Evolutionary conservation across 2,329 filamentous ascomycete genomes (phyloP).

Genomic region (Lachnellula arida): DNA sequence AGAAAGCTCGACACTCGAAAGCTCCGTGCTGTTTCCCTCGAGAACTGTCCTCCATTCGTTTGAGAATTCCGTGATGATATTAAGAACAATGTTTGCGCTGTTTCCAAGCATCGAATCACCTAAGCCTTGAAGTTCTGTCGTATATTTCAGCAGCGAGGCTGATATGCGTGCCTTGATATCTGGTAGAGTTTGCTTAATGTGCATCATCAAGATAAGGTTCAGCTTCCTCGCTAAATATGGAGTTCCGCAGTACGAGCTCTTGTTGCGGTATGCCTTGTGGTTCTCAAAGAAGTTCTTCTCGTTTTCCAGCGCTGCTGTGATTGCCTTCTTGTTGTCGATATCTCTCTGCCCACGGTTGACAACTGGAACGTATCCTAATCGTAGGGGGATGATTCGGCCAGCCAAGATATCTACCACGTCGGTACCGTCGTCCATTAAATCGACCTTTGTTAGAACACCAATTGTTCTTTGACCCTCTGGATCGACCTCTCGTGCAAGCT

Average conservation of each 20-base stretch:
- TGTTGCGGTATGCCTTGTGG: constrained; percentile 97
- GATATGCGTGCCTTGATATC: constrained; percentile 97
- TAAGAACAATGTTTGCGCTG: constrained; percentile 91
- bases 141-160: constrained; percentile 91
- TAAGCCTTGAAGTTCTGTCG: constrained; percentile 71
- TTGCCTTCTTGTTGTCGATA: constrained; percentile 97
- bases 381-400: constrained; percentile 90
- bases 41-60: constrained; percentile 96
- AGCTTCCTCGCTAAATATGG: constrained; percentile 95
- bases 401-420: constrained; percentile 98
- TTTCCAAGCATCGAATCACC: constrained; percentile 96
- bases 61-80: constrained; percentile 98
- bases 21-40: constrained; percentile 93
- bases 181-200: constrained; percentile 98
- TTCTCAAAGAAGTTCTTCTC: constrained; percentile 98
- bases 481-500: constrained; percentile 93
- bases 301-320: constrained; percentile 82
- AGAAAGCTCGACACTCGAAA: constrained; percentile 90
- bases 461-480: constrained; percentile 97
- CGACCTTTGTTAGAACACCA: constrained; percentile 96
- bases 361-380: constrained; percentile 92
- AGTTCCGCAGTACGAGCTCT: constrained; percentile 97
- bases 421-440: constrained; percentile 97
- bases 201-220: constrained; percentile 99
- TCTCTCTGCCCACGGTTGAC: constrained; percentile 97